Base-by-base conservation (phyloP, 768 basidiomycete species). In the Boletus edulis region DNA sequence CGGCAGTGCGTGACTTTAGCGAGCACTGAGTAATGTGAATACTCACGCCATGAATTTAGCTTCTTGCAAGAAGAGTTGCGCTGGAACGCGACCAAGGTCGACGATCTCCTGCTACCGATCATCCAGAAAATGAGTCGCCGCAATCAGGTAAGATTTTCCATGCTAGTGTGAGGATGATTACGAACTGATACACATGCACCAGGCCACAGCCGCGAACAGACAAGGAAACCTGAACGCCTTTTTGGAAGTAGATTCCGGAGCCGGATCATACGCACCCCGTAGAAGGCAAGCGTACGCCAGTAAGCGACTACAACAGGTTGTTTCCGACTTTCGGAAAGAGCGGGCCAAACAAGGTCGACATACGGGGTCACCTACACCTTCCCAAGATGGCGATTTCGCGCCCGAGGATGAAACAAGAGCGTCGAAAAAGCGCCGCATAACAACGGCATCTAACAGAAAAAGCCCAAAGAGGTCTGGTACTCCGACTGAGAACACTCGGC, bases 31-130 rank as follows among this genome's bases (percentile, higher is more conserved):
- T 29, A 11, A 44, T 44, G 5, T 60, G 31, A 41, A 46, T 47
- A 43, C 63, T 67, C 49, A 67, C 20, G 11, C 55, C 45, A 17
- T 41, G 48, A 42, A 22, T 20, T 2, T 61, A 91, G 89, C 45
- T 90, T 89, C 64, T 73, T 94, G 51, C 76, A 78, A 18, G 78
- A 85, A 49, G 94, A 97, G 63, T 78, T 98, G 11, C 81, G 85
- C 13, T 98, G 95, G 95, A 73, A 77, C 14, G 81, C 86, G 60
- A 69, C 69, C 20, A 97, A 96, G 73, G 91, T 93, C 0, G 92
- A 97, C 64, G 93, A 96, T 47, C 78, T 94, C 29, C 74, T 98
- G n/a, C 74, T 93, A 43, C 95, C 95, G 15, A 92, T 97, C 63
- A 90, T 98, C 42, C 92, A 90, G 61, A 89, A 83, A 62, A 88